Evolutionary conservation across 768 basidiomycete species (phyloP).

Genomic region (Boletus sp.): DNA sequence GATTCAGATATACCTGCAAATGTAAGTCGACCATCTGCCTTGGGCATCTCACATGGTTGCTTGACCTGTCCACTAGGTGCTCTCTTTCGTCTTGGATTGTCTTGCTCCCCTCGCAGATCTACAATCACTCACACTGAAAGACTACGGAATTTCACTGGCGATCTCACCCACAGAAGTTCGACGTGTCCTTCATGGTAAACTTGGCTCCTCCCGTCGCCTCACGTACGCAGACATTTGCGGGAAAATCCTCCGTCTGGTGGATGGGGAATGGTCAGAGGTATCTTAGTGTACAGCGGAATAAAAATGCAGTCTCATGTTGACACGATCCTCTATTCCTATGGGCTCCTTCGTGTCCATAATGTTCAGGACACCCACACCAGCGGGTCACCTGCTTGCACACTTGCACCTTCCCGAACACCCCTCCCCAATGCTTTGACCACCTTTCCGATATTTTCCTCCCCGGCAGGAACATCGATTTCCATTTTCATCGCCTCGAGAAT

Average conservation of each 20-base stretch:
- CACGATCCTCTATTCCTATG: not conserved
- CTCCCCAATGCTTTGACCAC: constrained; percentile 38
- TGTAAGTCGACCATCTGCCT: not conserved
- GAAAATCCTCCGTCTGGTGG: not conserved
- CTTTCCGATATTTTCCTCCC: constrained; percentile 44
- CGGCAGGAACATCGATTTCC: constrained; percentile 48
- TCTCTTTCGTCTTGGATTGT: not conserved
- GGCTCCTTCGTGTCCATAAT: too few relatives aligned
- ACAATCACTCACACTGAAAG: constrained; percentile 1
- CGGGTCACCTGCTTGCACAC: constrained; percentile 46
- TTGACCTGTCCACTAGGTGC: not conserved
- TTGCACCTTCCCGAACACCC: constrained; percentile 41
- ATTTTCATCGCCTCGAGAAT: constrained; percentile 69
- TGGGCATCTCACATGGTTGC: not conserved
- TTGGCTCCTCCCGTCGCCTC: not conserved
- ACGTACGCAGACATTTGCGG: not conserved
- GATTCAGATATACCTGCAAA: too few relatives aligned
- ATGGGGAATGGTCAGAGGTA: constrained; percentile 7
- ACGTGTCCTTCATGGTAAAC: not conserved
- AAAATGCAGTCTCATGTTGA: not conserved
- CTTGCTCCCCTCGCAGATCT: not conserved
- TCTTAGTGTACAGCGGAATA: not conserved
- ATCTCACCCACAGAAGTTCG: not conserved
- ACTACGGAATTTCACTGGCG: not conserved
- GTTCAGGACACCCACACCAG: constrained; percentile 34